Evolutionary conservation across 2,329 filamentous ascomycete genomes (phyloP), one percentile per base, ranked within the genome.

Genomic region (Cladosporium phlei): DNA sequence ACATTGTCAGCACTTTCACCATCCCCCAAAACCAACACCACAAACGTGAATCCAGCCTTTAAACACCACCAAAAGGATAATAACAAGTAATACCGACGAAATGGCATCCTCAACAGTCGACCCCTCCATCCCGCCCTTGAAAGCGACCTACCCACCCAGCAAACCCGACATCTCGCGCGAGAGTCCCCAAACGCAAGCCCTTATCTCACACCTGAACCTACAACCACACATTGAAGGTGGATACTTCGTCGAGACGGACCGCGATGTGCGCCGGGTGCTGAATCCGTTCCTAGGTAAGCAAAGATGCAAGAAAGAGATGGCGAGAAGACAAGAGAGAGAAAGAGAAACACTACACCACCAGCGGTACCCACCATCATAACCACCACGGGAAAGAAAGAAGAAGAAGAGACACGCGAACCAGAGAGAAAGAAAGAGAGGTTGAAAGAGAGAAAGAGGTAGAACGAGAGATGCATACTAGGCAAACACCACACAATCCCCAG

Each of bases 181-280:
- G 33, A 40, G 35, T 17, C 37, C 45, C 16, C 38, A 47, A 20
- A 42, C 47, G 27, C 63, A 72, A 38, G 57, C 63, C 45, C 60
- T 72, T 24, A 72, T 78, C 57, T 48, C 55, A 27, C 53, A 66
- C 16, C 71, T 84, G 38, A 55, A 66, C 17, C 70, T 83, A 20
- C 59, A 68, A 38, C 66, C 71, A 7, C 80, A 85, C 62, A 72
- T 79, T 33, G 80, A 85, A 66, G 81, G 82, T 43, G 80, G 81
- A 35, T 85, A 80, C 66, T 85, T 77, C 56, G 66, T 64, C 52
- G 78, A 83, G 60, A 85, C 80, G 1, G 79, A 85, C 63, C 70
- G 74, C 46, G 70, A 76, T 52, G 55, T 68, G 2, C 65, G 67
- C 11, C 68, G 69, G 2, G 67, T 85, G 14, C 72, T 78, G 0